Percentiles rank a stretch among this genome's conserved stretches.
Conservation (phyloP, 169 alveolate genomes). For the Babesia bovis region DNA sequence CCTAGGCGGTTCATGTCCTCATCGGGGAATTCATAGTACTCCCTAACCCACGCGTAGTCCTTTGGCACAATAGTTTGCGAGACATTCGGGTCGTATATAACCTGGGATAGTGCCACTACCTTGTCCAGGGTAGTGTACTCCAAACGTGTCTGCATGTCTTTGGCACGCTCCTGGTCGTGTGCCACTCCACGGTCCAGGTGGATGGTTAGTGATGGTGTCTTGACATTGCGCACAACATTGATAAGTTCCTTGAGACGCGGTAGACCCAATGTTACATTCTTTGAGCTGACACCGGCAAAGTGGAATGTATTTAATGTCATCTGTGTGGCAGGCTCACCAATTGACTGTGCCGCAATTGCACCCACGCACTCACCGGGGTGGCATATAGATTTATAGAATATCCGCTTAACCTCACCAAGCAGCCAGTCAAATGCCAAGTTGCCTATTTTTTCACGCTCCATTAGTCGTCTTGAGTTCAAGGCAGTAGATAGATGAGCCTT, state of each 20-base stretch:
- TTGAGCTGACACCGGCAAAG: conserved; percentile 99
- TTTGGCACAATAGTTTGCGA: conserved; percentile 89
- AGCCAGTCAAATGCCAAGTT: conserved; percentile 94
- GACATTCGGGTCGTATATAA: conserved; percentile 97
- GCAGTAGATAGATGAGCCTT: conserved; percentile 92
- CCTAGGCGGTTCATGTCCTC: conserved; percentile 86
- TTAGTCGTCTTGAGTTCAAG: conserved; percentile 90
- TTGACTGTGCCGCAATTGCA: conserved; percentile 99
- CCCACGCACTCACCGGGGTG: conserved; percentile 99
- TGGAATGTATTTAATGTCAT: conserved; percentile 99
- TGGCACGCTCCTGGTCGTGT: conserved; percentile 88
- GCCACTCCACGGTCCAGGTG: conserved; percentile 87
- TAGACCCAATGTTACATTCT: conserved; percentile 99
- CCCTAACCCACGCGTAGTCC: conserved; percentile 92
- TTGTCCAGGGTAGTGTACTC: conserved; percentile 95
- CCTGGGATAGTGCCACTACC: conserved; percentile 89
- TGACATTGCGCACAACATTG: conserved; percentile 97
- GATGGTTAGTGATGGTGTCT: conserved; percentile 96
- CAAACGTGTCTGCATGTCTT: conserved; percentile 90
- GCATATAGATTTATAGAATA: conserved; percentile 91
- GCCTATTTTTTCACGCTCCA: conserved; percentile 92
- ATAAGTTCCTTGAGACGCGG: conserved; percentile 98
- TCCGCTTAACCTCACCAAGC: conserved; percentile 95
- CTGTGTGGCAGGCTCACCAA: conserved; percentile 99
- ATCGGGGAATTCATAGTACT: conserved; percentile 93